Base-by-base conservation (phyloP, 176 grass and related monocot species). In the Phragmites australis region DNA sequence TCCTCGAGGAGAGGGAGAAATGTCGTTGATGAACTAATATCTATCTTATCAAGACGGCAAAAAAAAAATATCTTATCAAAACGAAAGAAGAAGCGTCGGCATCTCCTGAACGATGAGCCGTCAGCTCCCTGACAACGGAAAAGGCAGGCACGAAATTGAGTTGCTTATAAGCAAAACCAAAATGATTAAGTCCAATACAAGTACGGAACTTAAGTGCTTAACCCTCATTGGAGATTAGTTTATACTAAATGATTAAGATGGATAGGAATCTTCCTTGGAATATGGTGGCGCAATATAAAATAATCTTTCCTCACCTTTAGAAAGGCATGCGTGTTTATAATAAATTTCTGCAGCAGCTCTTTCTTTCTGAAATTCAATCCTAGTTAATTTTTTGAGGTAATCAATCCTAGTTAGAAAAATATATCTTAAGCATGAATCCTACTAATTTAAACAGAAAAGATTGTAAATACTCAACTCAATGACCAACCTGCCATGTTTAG, bases 161-260 rank as follows among this genome's bases (percentile, higher is more conserved):
- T 87, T 87, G 62, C 71, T 88, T 84, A 67, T 25, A 74, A 84
- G 75, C 68, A 69, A 84, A 68, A 58, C 19, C 23, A 74, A 68
- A 50, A 88, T 60, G 60, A 75, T 84, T 68, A 52, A 68, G 47
- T 27, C 55, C 65, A 54, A 82, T 70, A 32, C 9, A 1, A 50
- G 15, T 50, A 70, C 25, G 19, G 6, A 50, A 7, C 16, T 71
- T 49, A 71, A 50, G 44, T 70, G 7, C 46, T 32, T 50, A 47
- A 45, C 30, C 45, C 68, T 19, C 3, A 31, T 21, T 64, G 15
- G 30, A 19, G 16, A 32, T 19, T 32, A 3, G 2, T 50, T 51
- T 21, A 50, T 31, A n/a, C n/a, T n/a, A 5, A 50, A 30, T 19
- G 9, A 71, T 27, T 19, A 50, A 50, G 3, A 48, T 48, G 12